Base-by-base conservation (phyloP, 1,139 yeast genomes). In the Suhomyces bokatorum region DNA sequence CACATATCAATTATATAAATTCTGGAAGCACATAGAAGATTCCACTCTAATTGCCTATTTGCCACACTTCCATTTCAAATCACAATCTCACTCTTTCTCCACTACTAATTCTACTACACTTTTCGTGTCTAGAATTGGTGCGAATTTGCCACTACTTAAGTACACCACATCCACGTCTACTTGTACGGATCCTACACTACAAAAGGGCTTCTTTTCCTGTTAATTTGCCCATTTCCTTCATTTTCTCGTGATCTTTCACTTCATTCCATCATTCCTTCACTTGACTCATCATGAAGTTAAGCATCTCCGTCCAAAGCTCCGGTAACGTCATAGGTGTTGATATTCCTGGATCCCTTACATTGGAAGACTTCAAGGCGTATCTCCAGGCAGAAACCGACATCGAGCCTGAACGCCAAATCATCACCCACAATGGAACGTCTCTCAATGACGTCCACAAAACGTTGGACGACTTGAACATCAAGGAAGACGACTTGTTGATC, bases 331-430 rank as follows among this genome's bases (percentile, higher is more conserved):
- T 71, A 15, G 50, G 78, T 2, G 75, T 81, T 1, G 90, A 85
- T 44, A 74, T 85, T 3, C 80, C 90, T 2, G 78, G 70, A 1
- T 85, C 85, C 15, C 77, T 90, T 70, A 60, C 80, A 0, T 62
- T 89, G 8, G 75, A 64, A 12, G 97, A 90, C 60, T 77, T 91
- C 55, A 75, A 80, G 49, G 96, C 95, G 0, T 83, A 86, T 52
- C 62, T 91, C 6, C 89, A 84, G 52, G 83, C 89, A 2, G 97
- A 90, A 57, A 78, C 89, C 16, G 76, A 71, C 20, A 74, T 85
- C 31, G 70, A 71, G 6, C 70, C 80, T 3, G 50, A 54, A 0
- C 56, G 66, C 17, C 87, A 84, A 58, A 63, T 73, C 12, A 56
- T 87, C 41, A 61, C 70, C 27, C 71, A 69, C 54, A 73, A 83